Conservation (phyloP, 2,329 filamentous ascomycete genomes). For the Ploettnerulaceae sp. region DNA sequence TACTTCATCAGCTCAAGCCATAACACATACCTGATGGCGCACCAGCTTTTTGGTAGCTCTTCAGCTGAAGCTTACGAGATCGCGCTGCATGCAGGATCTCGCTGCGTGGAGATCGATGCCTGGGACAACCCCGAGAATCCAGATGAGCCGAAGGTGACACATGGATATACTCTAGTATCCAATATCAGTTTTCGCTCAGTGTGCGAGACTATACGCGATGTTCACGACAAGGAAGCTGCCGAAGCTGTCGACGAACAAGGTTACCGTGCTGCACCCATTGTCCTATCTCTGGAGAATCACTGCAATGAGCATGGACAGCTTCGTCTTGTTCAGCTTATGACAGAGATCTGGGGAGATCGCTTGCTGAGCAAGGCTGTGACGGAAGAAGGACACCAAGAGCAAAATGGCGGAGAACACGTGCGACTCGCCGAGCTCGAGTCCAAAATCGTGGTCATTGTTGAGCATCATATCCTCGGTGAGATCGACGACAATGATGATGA, state of each 20-base stretch:
- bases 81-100: conserved; percentile 56
- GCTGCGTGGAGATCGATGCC: conserved; percentile 70
- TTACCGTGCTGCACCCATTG: conserved; percentile 49
- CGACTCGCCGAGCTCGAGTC: conserved; percentile 53
- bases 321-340: conserved; percentile 61
- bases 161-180: conserved; percentile 64
- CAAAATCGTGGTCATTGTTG: conserved; percentile 63
- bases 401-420: conserved; percentile 50
- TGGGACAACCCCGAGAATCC: conserved; percentile 60
- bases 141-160: conserved; percentile 65
- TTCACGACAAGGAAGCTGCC: conserved; percentile 53
- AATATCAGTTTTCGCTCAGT: conserved; percentile 60
- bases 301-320: conserved; percentile 55
- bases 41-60: conserved; percentile 62
- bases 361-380: conserved; percentile 54
- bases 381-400: conserved; percentile 50
- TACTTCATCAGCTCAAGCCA: conserved; percentile 71
- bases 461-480: conserved; percentile 57
- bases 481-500: conserved; percentile 38
- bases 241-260: conserved; percentile 38
- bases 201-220: conserved; percentile 60
- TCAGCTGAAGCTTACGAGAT: conserved; percentile 59
- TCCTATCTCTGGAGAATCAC: conserved; percentile 65
- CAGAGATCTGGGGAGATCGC: conserved; percentile 55
- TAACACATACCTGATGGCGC: conserved; percentile 67